Conservation (phyloP, 2,329 filamentous ascomycete species). For the Colletotrichum filicis region DNA sequence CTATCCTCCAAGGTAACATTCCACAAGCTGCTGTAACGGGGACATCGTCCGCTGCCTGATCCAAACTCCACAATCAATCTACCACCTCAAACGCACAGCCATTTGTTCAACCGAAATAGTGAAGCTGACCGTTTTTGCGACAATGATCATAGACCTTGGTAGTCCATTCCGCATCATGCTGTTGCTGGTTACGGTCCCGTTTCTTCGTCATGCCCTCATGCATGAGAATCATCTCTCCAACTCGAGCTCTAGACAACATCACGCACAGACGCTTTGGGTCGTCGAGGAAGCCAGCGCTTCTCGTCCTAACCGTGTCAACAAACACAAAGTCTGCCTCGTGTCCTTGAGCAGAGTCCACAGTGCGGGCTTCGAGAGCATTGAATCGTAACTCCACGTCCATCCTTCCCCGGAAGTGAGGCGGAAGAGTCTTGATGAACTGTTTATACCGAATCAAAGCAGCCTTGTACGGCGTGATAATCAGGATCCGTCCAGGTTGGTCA, state of each 20-base stretch:
- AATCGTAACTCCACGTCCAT: background rate
- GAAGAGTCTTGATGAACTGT: conserved; percentile 8
- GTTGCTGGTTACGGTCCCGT: background rate
- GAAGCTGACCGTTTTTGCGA: conserved; percentile 5
- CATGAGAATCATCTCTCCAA: conserved; percentile 59
- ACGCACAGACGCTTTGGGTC: conserved; percentile 58
- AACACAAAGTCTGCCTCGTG: conserved; percentile 60
- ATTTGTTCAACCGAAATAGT: background rate
- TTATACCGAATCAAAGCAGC: conserved; percentile 49
- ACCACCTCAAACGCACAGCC: background rate
- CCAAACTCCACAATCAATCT: background rate
- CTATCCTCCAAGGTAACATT: background rate
- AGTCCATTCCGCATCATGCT: conserved; percentile 25
- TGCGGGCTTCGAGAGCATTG: conserved; percentile 42
- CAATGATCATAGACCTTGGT: conserved; percentile 25
- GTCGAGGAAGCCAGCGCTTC: conserved; percentile 52
- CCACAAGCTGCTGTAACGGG: background rate
- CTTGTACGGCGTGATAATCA: conserved; percentile 58
- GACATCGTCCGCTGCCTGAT: background rate
- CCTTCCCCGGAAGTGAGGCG: conserved; percentile 6
- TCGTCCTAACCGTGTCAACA: conserved; percentile 57
- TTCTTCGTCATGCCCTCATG: conserved; percentile 47
- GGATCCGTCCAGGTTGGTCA: conserved; percentile 46
- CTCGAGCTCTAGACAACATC: conserved; percentile 55
- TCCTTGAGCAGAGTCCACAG: conserved; percentile 57